Evolutionary conservation across 169 alveolate species (phyloP).

Genomic region (Neospora caninum): DNA sequence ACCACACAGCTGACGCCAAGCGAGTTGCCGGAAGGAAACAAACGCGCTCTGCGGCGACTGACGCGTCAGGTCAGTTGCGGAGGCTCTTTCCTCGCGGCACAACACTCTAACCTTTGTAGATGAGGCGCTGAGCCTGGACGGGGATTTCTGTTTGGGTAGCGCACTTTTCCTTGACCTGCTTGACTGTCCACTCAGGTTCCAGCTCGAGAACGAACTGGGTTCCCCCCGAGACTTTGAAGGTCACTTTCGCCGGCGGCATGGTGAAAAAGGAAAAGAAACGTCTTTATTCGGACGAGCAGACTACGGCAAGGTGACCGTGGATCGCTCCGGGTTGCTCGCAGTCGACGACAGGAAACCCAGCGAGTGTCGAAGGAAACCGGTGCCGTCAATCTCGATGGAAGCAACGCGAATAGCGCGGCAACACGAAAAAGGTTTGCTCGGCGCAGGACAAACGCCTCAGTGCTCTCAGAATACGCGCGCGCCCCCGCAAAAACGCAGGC

Average conservation of each 20-base stretch:
- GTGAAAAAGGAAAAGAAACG: not conserved
- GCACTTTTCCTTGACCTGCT: conserved; percentile 80
- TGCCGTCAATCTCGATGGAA: too few relatives aligned
- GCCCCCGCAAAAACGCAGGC: not conserved
- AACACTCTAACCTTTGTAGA: conserved; percentile 79
- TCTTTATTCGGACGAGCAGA: too few relatives aligned
- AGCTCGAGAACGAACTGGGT: conserved; percentile 76
- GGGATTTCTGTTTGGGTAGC: conserved; percentile 79
- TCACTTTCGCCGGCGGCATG: conserved; percentile 64
- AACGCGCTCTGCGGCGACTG: too few relatives aligned
- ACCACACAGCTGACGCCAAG: too few relatives aligned
- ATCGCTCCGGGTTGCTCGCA: too few relatives aligned
- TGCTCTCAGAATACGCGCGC: not conserved
- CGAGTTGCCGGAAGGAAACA: too few relatives aligned
- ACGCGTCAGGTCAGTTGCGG: too few relatives aligned
- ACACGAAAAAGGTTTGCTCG: too few relatives aligned
- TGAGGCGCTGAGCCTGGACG: conserved; percentile 81
- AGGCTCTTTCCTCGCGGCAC: not conserved
- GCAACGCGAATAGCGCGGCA: too few relatives aligned
- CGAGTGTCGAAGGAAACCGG: too few relatives aligned
- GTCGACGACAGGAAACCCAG: too few relatives aligned
- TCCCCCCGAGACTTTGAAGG: conserved; percentile 86
- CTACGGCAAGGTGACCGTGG: too few relatives aligned
- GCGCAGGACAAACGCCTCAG: not conserved
- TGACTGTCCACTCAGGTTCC: conserved; percentile 76